These are phyloP conservation scores for Pseudocercospora ulei DNA, from an alignment of 2,329 filamentous ascomycete genomes.

Conservation along the genomic window DNA sequence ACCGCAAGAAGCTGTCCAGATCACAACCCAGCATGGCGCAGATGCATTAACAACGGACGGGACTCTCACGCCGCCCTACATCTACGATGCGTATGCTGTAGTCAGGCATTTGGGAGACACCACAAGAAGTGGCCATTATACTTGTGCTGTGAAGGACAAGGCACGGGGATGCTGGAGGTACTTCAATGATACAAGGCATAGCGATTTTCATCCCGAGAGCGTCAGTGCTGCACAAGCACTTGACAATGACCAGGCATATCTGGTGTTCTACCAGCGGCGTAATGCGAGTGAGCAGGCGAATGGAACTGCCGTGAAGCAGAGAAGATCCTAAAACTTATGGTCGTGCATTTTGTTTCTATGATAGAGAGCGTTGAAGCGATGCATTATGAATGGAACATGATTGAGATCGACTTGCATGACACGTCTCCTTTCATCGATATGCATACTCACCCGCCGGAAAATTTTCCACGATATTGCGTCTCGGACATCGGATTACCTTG, in stretches of 20 bases:
- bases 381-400: no score
- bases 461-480: no score
- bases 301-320: no score
- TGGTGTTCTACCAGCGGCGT: slow-evolving; percentile 49
- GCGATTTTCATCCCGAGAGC: slow-evolving; percentile 50
- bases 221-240: slow-evolving; percentile 36
- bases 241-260: slow-evolving; percentile 56
- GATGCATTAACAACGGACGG: slow-evolving; percentile 30
- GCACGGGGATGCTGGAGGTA: slow-evolving; percentile 50
- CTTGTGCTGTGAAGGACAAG: slow-evolving; percentile 49
- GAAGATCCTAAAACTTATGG: no score
- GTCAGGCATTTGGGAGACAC: slow-evolving; percentile 63
- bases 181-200: slow-evolving; percentile 50
- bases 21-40: slow-evolving; percentile 31
- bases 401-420: no score
- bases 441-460: no score
- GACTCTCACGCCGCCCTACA: slow-evolving; percentile 50
- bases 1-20: slow-evolving; percentile 29
- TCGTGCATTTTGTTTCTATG: no score
- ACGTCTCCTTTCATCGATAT: no score
- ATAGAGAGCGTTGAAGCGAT: no score
- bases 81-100: slow-evolving; percentile 79
- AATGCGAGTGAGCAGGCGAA: slow-evolving; percentile 10
- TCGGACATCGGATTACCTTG: no score
- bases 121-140: slow-evolving; percentile 69